Base-by-base conservation (phyloP, 768 basidiomycete genomes). In the Tylopilus sp. region DNA sequence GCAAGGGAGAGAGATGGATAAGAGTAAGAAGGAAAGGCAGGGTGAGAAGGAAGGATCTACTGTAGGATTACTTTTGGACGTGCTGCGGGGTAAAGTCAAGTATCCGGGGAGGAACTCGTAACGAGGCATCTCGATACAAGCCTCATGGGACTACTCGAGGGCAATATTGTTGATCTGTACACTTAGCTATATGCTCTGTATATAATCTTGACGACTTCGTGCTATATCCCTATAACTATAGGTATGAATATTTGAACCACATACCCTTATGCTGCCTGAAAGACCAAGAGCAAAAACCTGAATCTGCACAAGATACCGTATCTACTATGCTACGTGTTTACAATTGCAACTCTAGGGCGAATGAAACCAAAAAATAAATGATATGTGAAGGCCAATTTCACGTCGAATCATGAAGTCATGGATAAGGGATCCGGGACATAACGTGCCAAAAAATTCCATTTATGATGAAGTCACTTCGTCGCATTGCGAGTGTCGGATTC, bases 1-100 rank as follows among this genome's bases (percentile, higher is more conserved):
- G 33, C 71, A 86, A 0, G 80, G 77, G 25, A 64, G 59, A 20
- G 67, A 73, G 31, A 66, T 51, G 18, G 59, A 62, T 2, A 60
- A 55, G 41, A 44, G 30, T 30, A 56, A 59, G 47, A 54, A 57
- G 25, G 62, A 60, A 21, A 55, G 51, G 50, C 50, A 55, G 43
- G 51, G 53, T 15, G 63, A 61, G 23, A 55, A 51, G 21, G 64
- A 69, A 17, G 56, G 67, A 21, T 67, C 66, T 3, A 65, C 70
- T 23, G 53, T 65, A 15, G 63, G 59, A 25, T 47, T 68, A 20
- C 52, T 71, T 40, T 69, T 67, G 59, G 70, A 65, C 13, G 60
- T 63, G 23, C 53, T 70, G 2, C 62, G 57, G 55, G 69, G 62
- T n/a, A 63, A 48, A 41, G 43, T 58, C 25, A 63, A 39, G 30